phyloP scores from a whole-genome alignment of 192 early-diverging fungal genomes.

The Linnemannia hyalina region DNA sequence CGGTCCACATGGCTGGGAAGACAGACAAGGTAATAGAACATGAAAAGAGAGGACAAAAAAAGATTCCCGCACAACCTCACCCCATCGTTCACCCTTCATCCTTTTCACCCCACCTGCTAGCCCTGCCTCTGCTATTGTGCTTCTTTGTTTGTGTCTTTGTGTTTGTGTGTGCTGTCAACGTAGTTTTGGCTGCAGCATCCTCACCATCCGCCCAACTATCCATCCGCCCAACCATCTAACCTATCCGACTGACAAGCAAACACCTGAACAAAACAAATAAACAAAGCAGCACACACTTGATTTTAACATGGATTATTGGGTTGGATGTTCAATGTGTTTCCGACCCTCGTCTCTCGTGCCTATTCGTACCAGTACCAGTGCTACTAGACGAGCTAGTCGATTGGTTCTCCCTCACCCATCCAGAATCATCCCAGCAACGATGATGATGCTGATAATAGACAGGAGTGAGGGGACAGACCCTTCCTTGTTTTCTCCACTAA shows the following conservation, averaged over 20 bases:
- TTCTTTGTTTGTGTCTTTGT: neutral
- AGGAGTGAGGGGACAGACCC: neutral
- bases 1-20: neutral
- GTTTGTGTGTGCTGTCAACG: neutral
- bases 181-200: neutral
- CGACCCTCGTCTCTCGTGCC: too few species aligned
- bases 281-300: neutral
- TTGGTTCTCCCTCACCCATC: neutral
- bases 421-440: neutral
- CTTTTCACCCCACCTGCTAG: neutral
- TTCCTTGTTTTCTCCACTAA: neutral
- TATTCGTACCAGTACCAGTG: neutral
- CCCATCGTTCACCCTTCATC: too few species aligned
- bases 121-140: neutral
- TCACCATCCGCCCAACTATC: too few species aligned
- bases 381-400: neutral
- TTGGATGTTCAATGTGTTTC: too few species aligned
- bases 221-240: neutral
- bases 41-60: neutral
- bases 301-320: too few species aligned
- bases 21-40: neutral
- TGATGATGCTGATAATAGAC: neutral
- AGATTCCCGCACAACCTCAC: slow-evolving; percentile 3
- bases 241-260: neutral
- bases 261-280: slow-evolving; percentile 1